Conservation (phyloP, 768 basidiomycete species). For the Neoboletus magnificus region DNA sequence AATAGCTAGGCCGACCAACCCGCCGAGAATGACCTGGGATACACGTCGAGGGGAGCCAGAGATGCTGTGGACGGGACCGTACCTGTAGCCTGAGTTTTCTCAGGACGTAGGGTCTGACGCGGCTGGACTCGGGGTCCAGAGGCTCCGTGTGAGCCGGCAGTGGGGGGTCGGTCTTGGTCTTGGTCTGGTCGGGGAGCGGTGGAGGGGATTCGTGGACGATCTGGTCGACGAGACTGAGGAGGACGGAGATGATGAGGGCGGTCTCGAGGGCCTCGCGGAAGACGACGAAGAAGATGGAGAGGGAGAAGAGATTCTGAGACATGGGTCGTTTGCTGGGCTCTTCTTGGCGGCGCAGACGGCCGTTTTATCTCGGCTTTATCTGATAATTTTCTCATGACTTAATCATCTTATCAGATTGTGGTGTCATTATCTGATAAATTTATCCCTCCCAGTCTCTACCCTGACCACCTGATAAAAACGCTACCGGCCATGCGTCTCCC, state of each 20-base stretch:
- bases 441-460: not conserved
- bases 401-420: not conserved
- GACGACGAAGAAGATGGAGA: slow-evolving; percentile 95
- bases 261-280: slow-evolving; percentile 94
- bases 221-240: slow-evolving; percentile 89
- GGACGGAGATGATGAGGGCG: slow-evolving; percentile 86
- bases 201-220: slow-evolving; percentile 42
- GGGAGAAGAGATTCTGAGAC: slow-evolving; percentile 64
- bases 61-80: not conserved
- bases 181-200: not conserved
- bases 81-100: slow-evolving; percentile 72
- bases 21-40: slow-evolving; percentile 70
- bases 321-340: not conserved
- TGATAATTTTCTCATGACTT: not conserved
- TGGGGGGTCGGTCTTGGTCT: not conserved
- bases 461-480: not conserved
- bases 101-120: slow-evolving; percentile 45
- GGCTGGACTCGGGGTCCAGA: slow-evolving; percentile 12
- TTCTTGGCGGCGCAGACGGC: not conserved
- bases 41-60: not conserved
- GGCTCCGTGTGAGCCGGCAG: not conserved
- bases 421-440: not conserved
- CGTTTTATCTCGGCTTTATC: not conserved
- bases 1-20: slow-evolving; percentile 68
- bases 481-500: not conserved